Evolutionary conservation across 129 eudicot species (phyloP).

Genomic region (Ambrosia artemisiifolia): DNA sequence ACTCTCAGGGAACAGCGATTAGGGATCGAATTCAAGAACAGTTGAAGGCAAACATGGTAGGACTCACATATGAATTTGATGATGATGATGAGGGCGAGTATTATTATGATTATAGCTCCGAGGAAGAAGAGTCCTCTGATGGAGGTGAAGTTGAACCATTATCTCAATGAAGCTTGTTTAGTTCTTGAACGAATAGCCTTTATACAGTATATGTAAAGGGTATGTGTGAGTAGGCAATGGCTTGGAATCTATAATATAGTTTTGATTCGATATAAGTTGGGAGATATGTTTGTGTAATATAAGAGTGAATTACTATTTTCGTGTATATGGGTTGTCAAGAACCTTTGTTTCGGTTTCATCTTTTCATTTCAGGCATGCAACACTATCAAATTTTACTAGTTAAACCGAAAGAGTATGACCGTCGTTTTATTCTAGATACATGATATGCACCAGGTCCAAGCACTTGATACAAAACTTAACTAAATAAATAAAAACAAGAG

Average conservation of each 20-base stretch:
- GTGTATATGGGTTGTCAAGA: too few species aligned
- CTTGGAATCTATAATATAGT: background rate
- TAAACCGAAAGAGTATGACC: too few species aligned
- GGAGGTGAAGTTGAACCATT: constrained; percentile 31
- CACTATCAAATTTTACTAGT: too few species aligned
- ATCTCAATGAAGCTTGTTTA: constrained; percentile 21
- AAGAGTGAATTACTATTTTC: too few species aligned
- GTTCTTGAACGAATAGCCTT: constrained; percentile 13
- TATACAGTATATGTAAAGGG: constrained; percentile 21
- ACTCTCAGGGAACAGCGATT: constrained; percentile 74
- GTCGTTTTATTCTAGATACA: too few species aligned
- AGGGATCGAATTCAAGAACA: constrained; percentile 80
- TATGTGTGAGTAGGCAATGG: background rate
- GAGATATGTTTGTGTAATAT: constrained; percentile 15
- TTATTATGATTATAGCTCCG: constrained; percentile 48
- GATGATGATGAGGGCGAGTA: constrained; percentile 41
- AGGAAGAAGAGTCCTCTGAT: constrained; percentile 42
- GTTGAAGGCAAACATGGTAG: constrained; percentile 34
- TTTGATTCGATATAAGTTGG: background rate
- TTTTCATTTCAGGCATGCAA: too few species aligned
- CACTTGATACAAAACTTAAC: too few species aligned
- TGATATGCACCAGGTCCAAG: too few species aligned
- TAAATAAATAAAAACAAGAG: too few species aligned
- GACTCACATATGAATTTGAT: constrained; percentile 22
- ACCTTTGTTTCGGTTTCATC: too few species aligned